Percentiles rank a stretch among this genome's conserved stretches.
These are phyloP conservation scores for Mitragyna speciosa DNA, from an alignment of 257 asterid species.

Conservation along the genomic window DNA sequence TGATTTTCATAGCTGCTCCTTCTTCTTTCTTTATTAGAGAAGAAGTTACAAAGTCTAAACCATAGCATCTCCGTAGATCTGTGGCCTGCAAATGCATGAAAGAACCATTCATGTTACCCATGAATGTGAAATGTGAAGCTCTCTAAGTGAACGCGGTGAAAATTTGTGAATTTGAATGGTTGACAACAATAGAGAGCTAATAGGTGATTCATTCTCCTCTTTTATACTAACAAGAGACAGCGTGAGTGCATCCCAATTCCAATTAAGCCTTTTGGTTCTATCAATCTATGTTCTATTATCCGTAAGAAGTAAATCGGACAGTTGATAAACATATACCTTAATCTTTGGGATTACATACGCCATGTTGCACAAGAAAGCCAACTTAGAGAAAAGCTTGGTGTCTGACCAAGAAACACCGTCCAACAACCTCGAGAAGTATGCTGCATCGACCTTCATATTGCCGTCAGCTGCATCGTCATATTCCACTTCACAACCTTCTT, in stretches of 20 bases:
- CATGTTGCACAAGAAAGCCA: constrained; percentile 86
- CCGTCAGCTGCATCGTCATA: constrained; percentile 47
- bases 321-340: constrained; percentile 55
- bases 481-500: constrained; percentile 51
- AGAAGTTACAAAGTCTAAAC: constrained; percentile 74
- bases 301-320: neutral
- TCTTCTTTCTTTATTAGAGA: constrained; percentile 70
- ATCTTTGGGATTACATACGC: constrained; percentile 77
- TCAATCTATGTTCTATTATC: neutral
- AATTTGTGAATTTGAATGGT: too few species aligned
- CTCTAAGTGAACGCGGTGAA: neutral
- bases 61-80: constrained; percentile 65
- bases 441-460: constrained; percentile 35
- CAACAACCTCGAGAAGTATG: constrained; percentile 49
- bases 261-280: neutral
- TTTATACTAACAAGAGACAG: neutral
- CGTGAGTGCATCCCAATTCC: neutral
- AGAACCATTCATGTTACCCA: neutral
- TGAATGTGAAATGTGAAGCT: neutral
- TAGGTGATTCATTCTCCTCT: neutral
- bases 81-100: constrained; percentile 47
- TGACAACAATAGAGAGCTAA: neutral
- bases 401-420: constrained; percentile 63
- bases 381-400: constrained; percentile 59
- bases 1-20: constrained; percentile 47